Conservation (phyloP, 75 land plant genomes). For the Selaginella moellendorffii region DNA sequence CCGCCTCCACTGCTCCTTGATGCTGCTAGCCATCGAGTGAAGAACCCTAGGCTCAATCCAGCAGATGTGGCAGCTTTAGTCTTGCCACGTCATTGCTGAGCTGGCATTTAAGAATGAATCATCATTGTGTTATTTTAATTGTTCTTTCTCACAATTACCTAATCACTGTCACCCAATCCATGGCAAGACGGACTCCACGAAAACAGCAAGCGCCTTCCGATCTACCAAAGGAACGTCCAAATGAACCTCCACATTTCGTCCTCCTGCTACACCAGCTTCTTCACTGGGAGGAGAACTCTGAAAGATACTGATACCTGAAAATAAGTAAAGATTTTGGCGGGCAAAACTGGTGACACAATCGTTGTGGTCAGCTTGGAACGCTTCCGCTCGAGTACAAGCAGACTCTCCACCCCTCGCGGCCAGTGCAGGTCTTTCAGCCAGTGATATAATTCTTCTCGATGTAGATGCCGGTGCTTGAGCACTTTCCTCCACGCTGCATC, state of each 20-base stretch:
- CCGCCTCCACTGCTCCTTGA: no score
- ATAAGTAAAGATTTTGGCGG: not conserved
- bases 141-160: no score
- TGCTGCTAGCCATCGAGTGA: no score
- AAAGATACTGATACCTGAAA: slow-evolving; percentile 60
- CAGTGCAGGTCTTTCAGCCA: slow-evolving; percentile 44
- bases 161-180: no score
- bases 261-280: slow-evolving; percentile 4
- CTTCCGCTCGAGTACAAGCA: slow-evolving; percentile 72
- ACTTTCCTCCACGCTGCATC: slow-evolving; percentile 66
- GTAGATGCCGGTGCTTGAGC: slow-evolving; percentile 49
- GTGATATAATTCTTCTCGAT: slow-evolving; percentile 66
- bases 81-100: no score
- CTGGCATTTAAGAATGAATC: no score
- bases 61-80: no score
- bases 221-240: slow-evolving; percentile 10
- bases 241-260: slow-evolving; percentile 12
- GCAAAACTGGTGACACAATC: slow-evolving; percentile 39
- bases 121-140: no score
- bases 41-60: no score
- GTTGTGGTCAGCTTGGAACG: slow-evolving; percentile 69
- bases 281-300: slow-evolving; percentile 70
- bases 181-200: slow-evolving; percentile 63
- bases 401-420: slow-evolving; percentile 50
- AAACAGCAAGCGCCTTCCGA: slow-evolving; percentile 33